Evolutionary conservation across 345 rosid species (phyloP), one percentile per base, ranked within the genome.

Genomic region (Linum trigynum): DNA sequence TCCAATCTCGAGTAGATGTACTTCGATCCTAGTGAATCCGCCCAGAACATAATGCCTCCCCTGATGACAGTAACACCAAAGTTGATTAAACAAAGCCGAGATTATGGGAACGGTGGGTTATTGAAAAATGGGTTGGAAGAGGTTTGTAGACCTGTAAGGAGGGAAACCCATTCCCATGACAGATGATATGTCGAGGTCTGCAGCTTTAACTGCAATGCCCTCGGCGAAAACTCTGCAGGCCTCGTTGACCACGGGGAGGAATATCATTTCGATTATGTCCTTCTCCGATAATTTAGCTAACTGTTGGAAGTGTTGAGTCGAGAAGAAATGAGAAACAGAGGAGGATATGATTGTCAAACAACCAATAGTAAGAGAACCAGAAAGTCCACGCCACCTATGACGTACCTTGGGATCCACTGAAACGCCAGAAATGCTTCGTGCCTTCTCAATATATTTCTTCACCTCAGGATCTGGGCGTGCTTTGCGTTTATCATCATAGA

Each of bases 141-240:
- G 35, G 48, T 36, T 37, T 38, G 73, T 69, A 62, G 35, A 90
- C 99, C 99, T 85, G 80, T 85, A 91, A 48, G 90, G 83, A 66
- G 99, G 99, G 67, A 94, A 91, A 36, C 99, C 97, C 99, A 87
- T 90, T 80, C 99, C 99, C 82, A 94, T 76, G 62, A 94, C 78
- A 58, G 83, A 79, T 45, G 96, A 85, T 67, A 94, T 79, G 83
- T 94, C 99, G 51, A 91, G 88, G 77, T 94, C 97, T 3, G 95
- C 84, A 65, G 95, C 96, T 80, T 94, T 90, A 55, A 89, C 95
- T 59, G 86, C 95, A 67, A 94, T 88, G 11, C 99, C 96, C 78
- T 94, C 99, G 0, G 89, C 91, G 39, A 86, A 83, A 55, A 94
- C 90, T 59, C 92, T 82, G 67, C 99, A 94, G 56, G 99, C 92